These are phyloP conservation scores for Fraxinus cuspidata DNA, from an alignment of 257 asterid species.

Conservation along the genomic window DNA sequence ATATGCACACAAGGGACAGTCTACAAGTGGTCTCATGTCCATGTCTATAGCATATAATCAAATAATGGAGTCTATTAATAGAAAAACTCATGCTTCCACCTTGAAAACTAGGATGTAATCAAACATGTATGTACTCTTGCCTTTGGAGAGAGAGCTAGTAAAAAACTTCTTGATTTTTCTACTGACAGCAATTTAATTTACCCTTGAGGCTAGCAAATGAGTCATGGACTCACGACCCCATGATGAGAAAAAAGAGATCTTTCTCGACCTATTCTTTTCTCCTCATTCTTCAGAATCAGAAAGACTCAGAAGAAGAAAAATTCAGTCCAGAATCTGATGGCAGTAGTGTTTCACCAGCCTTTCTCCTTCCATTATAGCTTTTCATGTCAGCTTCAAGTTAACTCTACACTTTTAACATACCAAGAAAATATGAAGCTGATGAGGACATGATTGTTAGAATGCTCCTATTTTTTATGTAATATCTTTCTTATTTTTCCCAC, in stretches of 20 bases:
- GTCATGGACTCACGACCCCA: conserved; percentile 35
- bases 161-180: too few species aligned
- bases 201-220: too few species aligned
- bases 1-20: not conserved
- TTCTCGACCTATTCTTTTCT: conserved; percentile 29
- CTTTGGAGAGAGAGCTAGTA: conserved; percentile 23
- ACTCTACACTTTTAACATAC: not conserved
- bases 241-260: not conserved
- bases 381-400: conserved; percentile 77
- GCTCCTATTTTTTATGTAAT: too few species aligned
- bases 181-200: too few species aligned
- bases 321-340: conserved; percentile 53
- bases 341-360: conserved; percentile 29
- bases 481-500: too few species aligned
- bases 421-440: conserved; percentile 20
- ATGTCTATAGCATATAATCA: too few species aligned
- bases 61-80: too few species aligned
- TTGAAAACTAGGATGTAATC: not conserved
- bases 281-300: too few species aligned
- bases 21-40: conserved; percentile 6
- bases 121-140: not conserved
- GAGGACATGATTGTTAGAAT: conserved; percentile 8
- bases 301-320: conserved; percentile 53
- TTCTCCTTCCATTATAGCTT: conserved; percentile 35
- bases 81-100: not conserved